Percentiles rank a stretch among this genome's conserved stretches.
Evolutionary conservation across 2,329 filamentous ascomycete genomes (phyloP).

Genomic region (Beauveria sp.): DNA sequence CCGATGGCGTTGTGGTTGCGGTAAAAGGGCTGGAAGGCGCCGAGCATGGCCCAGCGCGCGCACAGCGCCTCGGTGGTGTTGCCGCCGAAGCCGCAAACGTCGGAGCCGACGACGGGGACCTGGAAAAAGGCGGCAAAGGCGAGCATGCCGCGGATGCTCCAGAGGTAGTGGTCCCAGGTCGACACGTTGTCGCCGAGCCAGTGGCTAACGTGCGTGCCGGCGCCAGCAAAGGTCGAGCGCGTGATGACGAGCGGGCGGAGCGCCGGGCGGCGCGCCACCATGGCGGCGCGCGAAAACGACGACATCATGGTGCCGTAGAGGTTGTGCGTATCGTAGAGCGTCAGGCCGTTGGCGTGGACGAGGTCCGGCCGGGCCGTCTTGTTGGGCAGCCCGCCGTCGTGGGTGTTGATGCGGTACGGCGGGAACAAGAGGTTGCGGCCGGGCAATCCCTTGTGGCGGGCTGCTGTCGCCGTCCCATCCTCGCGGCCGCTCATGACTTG

Average conservation of each 20-base stretch:
- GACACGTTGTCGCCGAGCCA: slow-evolving; percentile 44
- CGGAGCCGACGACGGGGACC: slow-evolving; percentile 60
- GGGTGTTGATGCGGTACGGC: slow-evolving; percentile 16
- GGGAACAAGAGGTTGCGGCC: slow-evolving; percentile 17
- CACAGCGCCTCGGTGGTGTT: slow-evolving; percentile 55
- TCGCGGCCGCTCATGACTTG: neutral
- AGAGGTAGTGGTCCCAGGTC: slow-evolving; percentile 50
- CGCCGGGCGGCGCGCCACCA: slow-evolving; percentile 56
- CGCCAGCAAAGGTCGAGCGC: slow-evolving; percentile 67
- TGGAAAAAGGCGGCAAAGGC: slow-evolving; percentile 59
- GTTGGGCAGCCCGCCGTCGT: slow-evolving; percentile 40
- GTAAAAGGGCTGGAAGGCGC: slow-evolving; percentile 61
- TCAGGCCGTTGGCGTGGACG: slow-evolving; percentile 57
- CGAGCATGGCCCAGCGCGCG: slow-evolving; percentile 58
- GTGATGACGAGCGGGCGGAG: slow-evolving; percentile 66
- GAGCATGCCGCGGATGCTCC: slow-evolving; percentile 51
- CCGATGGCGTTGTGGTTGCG: slow-evolving; percentile 53
- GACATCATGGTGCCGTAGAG: slow-evolving; percentile 75
- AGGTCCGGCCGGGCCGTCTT: slow-evolving; percentile 60
- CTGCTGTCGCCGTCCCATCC: neutral
- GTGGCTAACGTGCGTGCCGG: slow-evolving; percentile 55
- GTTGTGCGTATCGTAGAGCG: slow-evolving; percentile 71
- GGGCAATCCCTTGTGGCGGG: slow-evolving; percentile 14
- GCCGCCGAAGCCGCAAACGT: slow-evolving; percentile 69
- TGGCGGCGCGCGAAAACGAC: slow-evolving; percentile 52